Conservation (phyloP, 23 red algal genomes). For the Gracilaria domingensis region DNA sequence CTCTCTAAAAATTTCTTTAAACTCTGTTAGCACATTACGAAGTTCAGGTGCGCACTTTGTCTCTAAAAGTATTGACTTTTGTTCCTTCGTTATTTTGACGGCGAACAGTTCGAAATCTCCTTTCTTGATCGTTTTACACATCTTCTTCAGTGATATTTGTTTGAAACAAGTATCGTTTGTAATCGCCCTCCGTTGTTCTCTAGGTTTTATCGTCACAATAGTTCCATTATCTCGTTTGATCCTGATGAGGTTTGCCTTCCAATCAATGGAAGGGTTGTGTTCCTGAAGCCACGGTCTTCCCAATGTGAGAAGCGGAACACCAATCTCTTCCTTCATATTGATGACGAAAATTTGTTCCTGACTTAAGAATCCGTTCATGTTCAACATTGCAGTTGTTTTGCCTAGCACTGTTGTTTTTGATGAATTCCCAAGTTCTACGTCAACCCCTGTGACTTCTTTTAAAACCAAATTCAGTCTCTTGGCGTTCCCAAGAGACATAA, state of each 20-base stretch:
- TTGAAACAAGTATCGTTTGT: neutral
- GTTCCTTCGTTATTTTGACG: neutral
- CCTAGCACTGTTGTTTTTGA: constrained; percentile 7
- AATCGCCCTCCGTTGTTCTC: neutral
- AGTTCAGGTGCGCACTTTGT: constrained; percentile 6
- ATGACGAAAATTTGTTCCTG: neutral
- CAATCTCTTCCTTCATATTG: neutral
- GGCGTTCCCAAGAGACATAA: neutral
- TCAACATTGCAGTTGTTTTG: neutral
- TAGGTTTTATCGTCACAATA: too few species aligned
- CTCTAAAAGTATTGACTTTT: neutral
- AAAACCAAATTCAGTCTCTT: neutral
- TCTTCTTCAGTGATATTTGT: constrained; percentile 38
- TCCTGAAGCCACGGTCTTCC: neutral
- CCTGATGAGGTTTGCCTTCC: too few species aligned
- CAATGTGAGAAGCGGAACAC: constrained; percentile 5
- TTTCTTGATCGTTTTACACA: neutral
- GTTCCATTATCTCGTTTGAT: too few species aligned
- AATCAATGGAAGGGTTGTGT: too few species aligned
- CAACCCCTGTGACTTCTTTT: neutral
- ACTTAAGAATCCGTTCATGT: constrained; percentile 2
- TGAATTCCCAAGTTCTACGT: constrained; percentile 28
- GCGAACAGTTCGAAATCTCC: constrained; percentile 22
- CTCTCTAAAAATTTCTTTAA: constrained; percentile 16
- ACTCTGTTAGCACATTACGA: constrained; percentile 5